phyloP scores from a whole-genome alignment of 345 rosid species.

The Melastoma malabathricum region DNA sequence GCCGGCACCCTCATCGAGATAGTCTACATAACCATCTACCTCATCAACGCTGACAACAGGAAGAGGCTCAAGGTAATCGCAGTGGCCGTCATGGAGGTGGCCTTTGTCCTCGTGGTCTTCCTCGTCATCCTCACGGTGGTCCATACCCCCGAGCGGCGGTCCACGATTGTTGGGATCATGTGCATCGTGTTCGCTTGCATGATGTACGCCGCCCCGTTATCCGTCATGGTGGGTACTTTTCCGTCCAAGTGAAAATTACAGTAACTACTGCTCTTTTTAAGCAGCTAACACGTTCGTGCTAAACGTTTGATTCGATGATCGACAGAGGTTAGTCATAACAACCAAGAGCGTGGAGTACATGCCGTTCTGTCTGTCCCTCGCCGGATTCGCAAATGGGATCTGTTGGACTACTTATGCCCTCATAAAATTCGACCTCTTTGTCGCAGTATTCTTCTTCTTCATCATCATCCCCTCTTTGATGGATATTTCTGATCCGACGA shows the following conservation, averaged over 20 bases:
- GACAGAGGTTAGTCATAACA: constrained; percentile 66
- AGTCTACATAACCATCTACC: constrained; percentile 31
- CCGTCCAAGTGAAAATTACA: too few species aligned
- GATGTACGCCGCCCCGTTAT: constrained; percentile 86
- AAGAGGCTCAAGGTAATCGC: constrained; percentile 23
- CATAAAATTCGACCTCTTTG: constrained; percentile 59
- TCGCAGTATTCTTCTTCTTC: constrained; percentile 21
- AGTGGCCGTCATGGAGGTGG: constrained; percentile 19
- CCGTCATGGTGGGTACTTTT: constrained; percentile 46
- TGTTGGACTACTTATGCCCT: constrained; percentile 64
- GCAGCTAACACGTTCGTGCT: too few species aligned
- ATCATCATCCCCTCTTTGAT: not conserved
- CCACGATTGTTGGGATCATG: constrained; percentile 43
- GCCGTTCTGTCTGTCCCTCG: constrained; percentile 74
- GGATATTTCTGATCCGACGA: not conserved
- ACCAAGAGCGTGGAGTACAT: constrained; percentile 86
- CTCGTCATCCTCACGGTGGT: constrained; percentile 29
- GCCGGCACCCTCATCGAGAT: constrained; percentile 48
- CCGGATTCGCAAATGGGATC: constrained; percentile 47
- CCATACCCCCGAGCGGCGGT: constrained; percentile 28
- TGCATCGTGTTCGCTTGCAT: constrained; percentile 46
- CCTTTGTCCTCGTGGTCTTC: constrained; percentile 19
- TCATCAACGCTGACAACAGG: constrained; percentile 24
- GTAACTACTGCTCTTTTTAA: too few species aligned
- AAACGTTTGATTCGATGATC: not conserved